Conservation (phyloP, 192 early-diverging fungal genomes). For the Coemansia sp. region DNA sequence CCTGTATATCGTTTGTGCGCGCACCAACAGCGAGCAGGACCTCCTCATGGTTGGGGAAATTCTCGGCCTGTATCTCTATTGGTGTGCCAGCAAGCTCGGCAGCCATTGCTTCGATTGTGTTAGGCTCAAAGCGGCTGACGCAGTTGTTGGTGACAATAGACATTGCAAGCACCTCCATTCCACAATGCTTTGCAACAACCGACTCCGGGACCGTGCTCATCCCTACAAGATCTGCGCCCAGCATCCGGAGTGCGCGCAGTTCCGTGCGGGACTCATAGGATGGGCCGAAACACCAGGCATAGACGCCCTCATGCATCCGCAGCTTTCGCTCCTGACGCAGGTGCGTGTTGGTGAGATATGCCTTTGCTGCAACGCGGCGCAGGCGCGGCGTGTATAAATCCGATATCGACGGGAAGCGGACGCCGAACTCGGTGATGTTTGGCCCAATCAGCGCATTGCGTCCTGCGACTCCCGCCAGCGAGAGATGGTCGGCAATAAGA, state of each 20-base stretch:
- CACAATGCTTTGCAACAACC: conserved; percentile 82
- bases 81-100: conserved; percentile 42
- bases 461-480: conserved; percentile 74
- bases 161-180: conserved; percentile 81
- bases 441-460: conserved; percentile 83
- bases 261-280: conserved; percentile 89
- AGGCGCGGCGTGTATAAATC: conserved; percentile 84
- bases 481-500: conserved; percentile 80
- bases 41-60: conserved; percentile 50
- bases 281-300: conserved; percentile 84
- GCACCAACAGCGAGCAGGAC: conserved; percentile 43
- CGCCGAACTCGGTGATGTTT: conserved; percentile 81
- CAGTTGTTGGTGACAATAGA: conserved; percentile 83
- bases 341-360: conserved; percentile 32
- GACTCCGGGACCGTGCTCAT: conserved; percentile 95
- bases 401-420: conserved; percentile 86
- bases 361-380: conserved; percentile 61
- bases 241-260: conserved; percentile 66
- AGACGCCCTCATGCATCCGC: conserved; percentile 79
- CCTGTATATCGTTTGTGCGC: conserved; percentile 47
- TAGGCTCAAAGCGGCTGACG: conserved; percentile 42
- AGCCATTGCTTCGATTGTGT: conserved; percentile 36
- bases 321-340: conserved; percentile 46
- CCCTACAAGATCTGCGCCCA: conserved; percentile 86
- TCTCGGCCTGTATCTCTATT: conserved; percentile 21